phyloP scores from a whole-genome alignment of 2,329 filamentous ascomycete species.

The Chrysosporium queenslandicum region DNA sequence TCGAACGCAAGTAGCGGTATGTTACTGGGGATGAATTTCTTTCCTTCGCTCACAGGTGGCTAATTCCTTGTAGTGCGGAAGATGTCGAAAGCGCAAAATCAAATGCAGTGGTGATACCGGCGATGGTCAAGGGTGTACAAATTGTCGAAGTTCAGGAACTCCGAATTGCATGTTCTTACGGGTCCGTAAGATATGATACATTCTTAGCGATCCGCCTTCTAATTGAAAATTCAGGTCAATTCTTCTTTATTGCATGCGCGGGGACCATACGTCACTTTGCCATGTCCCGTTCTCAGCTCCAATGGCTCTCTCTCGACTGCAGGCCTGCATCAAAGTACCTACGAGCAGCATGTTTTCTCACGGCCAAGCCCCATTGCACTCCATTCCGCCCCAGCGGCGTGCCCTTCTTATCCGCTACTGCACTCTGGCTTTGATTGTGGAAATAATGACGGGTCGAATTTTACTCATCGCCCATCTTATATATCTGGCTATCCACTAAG shows the following conservation, averaged over 20 bases:
- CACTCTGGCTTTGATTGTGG: constrained; percentile 24
- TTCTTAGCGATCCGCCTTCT: not conserved
- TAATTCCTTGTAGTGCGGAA: constrained; percentile 50
- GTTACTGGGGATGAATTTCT: constrained; percentile 10
- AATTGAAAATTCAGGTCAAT: constrained; percentile 24
- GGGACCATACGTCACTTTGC: constrained; percentile 20
- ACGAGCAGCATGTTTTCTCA: not conserved
- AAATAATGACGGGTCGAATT: not conserved
- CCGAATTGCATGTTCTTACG: constrained; percentile 65
- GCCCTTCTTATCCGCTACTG: constrained; percentile 9
- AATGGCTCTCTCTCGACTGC: constrained; percentile 4
- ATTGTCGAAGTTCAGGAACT: constrained; percentile 65
- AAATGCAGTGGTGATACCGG: constrained; percentile 80
- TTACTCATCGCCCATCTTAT: constrained; percentile 17
- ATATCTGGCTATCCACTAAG: constrained; percentile 22
- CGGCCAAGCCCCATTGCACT: constrained; percentile 1
- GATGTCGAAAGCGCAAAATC: constrained; percentile 90
- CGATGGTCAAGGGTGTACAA: constrained; percentile 66
- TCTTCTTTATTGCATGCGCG: constrained; percentile 25
- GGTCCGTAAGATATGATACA: constrained; percentile 39
- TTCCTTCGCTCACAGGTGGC: not conserved
- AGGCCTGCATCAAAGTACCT: not conserved
- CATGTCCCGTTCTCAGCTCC: constrained; percentile 22
- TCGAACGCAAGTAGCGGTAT: constrained; percentile 47
- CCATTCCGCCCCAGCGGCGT: not conserved